Base-by-base conservation (phyloP, 2,329 filamentous ascomycete genomes). In the Coccinonectria pachysandricola region DNA sequence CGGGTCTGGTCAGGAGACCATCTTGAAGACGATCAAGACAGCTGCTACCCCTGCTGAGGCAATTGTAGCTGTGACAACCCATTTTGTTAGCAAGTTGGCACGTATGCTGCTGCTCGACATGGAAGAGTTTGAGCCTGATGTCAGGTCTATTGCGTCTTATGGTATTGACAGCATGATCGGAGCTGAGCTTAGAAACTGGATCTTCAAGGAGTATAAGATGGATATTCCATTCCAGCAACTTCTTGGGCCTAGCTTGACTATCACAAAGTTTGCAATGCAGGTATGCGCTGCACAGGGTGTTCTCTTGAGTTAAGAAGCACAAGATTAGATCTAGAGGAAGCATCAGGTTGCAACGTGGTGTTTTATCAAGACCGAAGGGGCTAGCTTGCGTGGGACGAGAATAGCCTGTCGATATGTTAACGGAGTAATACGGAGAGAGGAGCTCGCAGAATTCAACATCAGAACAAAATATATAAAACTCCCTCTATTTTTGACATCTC, bases 211-310 rank as follows among this genome's bases (percentile, higher is more conserved):
- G 33, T 52, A 45, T 18, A 39, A 47, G 10, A 38, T 59, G 1
- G 56, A 62, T 31, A 41, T 57, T 16, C 52, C 54, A 2, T 57
- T 59, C 28, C 52, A 56, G 40, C 41, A 56, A 28, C 42, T 59
- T n/a, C 40, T 59, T 11, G 49, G 35, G 1, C 36, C 48, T 2
- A 46, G 36, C 1, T 32, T 56, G 24, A 52, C 48, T 5, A 34
- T 44, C 12, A 27, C 26, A 1, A 34, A 39, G 32, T 32, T 39
- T 23, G 30, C 36, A 4, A 15, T 13, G 24, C 27, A 24, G 21
- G 27, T 29, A 11, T 29, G 27, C 8, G 20, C 11, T n/a, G n/a
- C 21, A 15, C 21, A 23, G 21, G 21, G 21, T 12, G 13, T 23
- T 23, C 19, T 21, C n/a, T n/a, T n/a, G n/a, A n/a, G n/a, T n/a